Evolutionary conservation across 768 basidiomycete species (phyloP).

Genomic region (Phylloporus sp.): DNA sequence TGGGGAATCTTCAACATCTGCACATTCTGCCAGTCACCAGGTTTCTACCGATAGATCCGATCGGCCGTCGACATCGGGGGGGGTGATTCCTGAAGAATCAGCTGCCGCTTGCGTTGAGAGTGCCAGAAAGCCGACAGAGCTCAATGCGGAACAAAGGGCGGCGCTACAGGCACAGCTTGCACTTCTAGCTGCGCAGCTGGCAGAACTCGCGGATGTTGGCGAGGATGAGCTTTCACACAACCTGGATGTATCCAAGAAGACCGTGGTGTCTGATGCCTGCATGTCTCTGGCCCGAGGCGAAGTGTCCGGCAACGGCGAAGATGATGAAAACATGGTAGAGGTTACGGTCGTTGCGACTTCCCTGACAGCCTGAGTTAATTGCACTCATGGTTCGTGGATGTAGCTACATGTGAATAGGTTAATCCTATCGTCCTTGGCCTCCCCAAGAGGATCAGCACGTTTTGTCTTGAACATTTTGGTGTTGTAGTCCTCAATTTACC

Average conservation of each 20-base stretch:
- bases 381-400: background rate
- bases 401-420: background rate
- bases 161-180: conserved; percentile 72
- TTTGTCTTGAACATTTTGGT: background rate
- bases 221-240: conserved; percentile 31
- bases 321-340: conserved; percentile 29
- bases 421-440: background rate
- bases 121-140: conserved; percentile 17
- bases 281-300: background rate
- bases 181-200: conserved; percentile 66
- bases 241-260: conserved; percentile 13
- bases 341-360: conserved; percentile 20
- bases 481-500: background rate
- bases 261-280: background rate
- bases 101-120: conserved; percentile 5
- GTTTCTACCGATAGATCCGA: conserved; percentile 1
- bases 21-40: conserved; percentile 1
- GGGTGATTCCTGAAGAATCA: background rate
- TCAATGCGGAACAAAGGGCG: conserved; percentile 50
- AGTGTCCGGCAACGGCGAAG: conserved; percentile 13
- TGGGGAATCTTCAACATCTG: conserved; percentile 10
- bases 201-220: conserved; percentile 53
- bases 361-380: conserved; percentile 9
- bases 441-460: background rate
- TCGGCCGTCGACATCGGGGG: conserved; percentile 3